Evolutionary conservation across 129 eudicot genomes (phyloP), one percentile per base, ranked within the genome.

Genomic region (Silybum marianum): DNA sequence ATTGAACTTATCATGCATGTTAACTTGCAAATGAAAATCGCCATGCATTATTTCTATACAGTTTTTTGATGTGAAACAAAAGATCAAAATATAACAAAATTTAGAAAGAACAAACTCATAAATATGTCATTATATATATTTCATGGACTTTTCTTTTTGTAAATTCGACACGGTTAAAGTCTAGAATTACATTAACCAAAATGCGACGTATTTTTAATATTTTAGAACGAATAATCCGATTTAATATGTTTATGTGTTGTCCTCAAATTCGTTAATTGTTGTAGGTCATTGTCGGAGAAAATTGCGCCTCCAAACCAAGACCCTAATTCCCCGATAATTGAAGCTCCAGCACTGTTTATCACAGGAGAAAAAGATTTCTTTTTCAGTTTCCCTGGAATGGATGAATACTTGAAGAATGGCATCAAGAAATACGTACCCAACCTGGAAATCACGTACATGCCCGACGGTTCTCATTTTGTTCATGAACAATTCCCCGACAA

Each of bases 381-480:
- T 48, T 48, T 13, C 60, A 13, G 2, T 3, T 70, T 70, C 74
- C 19, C 34, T 40, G 21, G n/a, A 21, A 8, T 23, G 74, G 19
- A 14, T 6, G 39, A 25, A 28, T 25, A 25, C 39, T 70, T 14
- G 19, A 24, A 21, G 21, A 12, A 4, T 70, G 38, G 23, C 44
- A 38, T 84, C 3, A 87, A 87, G 36, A 76, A 84, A 10, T 84
- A 63, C 18, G 88, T 87, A 9, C 87, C 84, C 0, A 80, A 87
- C 24, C 68, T 77, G 25, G 90, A 87, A 82, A 81, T 78, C 6
- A 34, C 18, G 62, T 80, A 80, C 40, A 23, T 87, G 67, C 82
- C 90, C 7, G 68, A 84, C 72, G 90, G 88, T 60, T 72, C 84
- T 18, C 90, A 87, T 81, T 87, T 87, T 24, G 78, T 77, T 84